A percentile compares a stretch with the other conserved stretches of the same genome.
phyloP scores from a whole-genome alignment of 495 filamentous ascomycete genomes.

The Friedmanniomyces endolithicus region DNA sequence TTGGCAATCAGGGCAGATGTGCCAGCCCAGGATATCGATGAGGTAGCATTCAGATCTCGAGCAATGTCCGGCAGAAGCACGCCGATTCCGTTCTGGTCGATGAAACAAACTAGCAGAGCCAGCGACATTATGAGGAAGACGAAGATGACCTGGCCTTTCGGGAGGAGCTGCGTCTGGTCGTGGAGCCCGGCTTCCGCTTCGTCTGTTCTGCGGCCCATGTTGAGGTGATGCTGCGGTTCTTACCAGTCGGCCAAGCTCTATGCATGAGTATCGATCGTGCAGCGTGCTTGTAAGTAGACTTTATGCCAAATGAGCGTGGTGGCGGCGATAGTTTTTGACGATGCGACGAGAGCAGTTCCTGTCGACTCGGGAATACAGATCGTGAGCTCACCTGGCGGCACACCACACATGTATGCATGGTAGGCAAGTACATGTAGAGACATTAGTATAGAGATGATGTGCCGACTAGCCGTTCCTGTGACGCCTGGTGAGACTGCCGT shows the following conservation, averaged over 20 bases:
- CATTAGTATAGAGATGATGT: background rate
- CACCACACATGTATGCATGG: background rate
- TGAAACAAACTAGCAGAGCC: constrained; percentile 44
- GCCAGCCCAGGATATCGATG: constrained; percentile 61
- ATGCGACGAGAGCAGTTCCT: no score
- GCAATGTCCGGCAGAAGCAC: constrained; percentile 50
- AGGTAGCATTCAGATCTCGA: constrained; percentile 40
- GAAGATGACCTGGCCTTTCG: constrained; percentile 42
- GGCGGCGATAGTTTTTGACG: no score
- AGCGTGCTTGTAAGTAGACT: no score
- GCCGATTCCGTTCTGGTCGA: constrained; percentile 53
- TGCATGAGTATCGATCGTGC: no score
- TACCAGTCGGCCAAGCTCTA: no score
- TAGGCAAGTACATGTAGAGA: background rate
- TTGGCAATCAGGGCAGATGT: constrained; percentile 64
- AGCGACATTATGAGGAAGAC: constrained; percentile 44
- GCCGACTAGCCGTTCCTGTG: background rate
- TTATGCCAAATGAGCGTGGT: no score
- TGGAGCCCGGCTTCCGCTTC: constrained; percentile 22
- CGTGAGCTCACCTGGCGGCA: background rate
- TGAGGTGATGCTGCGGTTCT: background rate
- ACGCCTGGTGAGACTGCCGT: background rate
- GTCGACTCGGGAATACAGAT: background rate
- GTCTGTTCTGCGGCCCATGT: background rate
- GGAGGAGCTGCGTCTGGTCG: constrained; percentile 46